phyloP scores from a whole-genome alignment of 2,329 filamentous ascomycete genomes.

The Ophiostoma pallidulum region DNA sequence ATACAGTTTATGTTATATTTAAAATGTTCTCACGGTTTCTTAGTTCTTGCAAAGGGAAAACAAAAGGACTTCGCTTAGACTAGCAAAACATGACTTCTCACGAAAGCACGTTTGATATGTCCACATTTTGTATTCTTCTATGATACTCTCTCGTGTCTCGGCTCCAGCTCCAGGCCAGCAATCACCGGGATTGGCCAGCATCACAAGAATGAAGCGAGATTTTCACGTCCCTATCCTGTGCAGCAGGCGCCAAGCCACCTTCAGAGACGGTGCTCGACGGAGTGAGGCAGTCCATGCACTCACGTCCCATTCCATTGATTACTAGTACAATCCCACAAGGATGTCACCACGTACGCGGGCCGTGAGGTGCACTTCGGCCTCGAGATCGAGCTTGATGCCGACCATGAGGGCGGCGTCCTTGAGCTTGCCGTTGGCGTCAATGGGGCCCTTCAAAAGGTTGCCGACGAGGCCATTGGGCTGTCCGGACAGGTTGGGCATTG shows the following conservation, averaged over 20 bases:
- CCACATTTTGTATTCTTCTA: not conserved
- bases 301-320: not conserved
- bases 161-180: too few species aligned
- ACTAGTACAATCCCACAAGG: conserved; percentile 46
- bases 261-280: too few species aligned
- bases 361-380: conserved; percentile 53
- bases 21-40: too few species aligned
- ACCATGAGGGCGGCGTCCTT: conserved; percentile 50
- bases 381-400: conserved; percentile 54
- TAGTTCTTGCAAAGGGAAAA: too few species aligned
- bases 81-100: too few species aligned
- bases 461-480: conserved; percentile 27
- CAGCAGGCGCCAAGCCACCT: too few species aligned
- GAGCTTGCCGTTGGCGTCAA: conserved; percentile 46
- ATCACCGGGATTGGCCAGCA: conserved; percentile 12
- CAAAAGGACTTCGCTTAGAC: too few species aligned
- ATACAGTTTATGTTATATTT: too few species aligned
- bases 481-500: conserved; percentile 29
- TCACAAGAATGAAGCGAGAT: not conserved
- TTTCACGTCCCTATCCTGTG: too few species aligned
- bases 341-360: conserved; percentile 53
- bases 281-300: not conserved
- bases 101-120: not conserved
- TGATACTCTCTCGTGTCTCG: too few species aligned
- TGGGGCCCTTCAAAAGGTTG: conserved; percentile 46